These are phyloP conservation scores for Myriangium duriaei DNA, from an alignment of 2,329 filamentous ascomycete species.

Conservation along the genomic window DNA sequence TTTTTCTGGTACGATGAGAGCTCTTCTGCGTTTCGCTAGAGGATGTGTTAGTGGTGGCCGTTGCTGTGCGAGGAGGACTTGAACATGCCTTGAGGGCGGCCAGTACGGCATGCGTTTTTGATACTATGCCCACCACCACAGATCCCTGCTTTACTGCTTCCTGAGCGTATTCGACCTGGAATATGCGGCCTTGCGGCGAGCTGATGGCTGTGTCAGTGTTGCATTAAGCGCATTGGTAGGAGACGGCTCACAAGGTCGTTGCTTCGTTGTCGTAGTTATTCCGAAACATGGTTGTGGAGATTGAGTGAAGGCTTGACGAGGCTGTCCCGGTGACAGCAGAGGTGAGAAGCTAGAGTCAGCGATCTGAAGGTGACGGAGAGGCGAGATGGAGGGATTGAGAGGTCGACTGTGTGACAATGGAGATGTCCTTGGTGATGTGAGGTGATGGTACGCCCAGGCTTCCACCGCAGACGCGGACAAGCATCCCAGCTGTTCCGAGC, in stretches of 20 bases:
- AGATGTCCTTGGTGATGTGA: conserved; percentile 3
- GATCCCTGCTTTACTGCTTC: conserved; percentile 99
- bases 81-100: conserved; percentile 79
- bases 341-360: neutral
- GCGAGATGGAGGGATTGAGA: neutral
- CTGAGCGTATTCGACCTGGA: conserved; percentile 97
- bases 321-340: conserved; percentile 8
- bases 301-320: conserved; percentile 5
- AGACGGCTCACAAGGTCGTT: conserved; percentile 76
- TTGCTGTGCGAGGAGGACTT: neutral
- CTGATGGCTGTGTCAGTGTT: conserved; percentile 34
- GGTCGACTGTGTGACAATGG: too few relatives aligned
- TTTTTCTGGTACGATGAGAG: conserved; percentile 99
- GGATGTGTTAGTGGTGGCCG: conserved; percentile 7
- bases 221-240: conserved; percentile 8
- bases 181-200: conserved; percentile 97
- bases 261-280: conserved; percentile 99
- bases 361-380: conserved; percentile 1
- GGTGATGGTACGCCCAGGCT: conserved; percentile 4
- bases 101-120: conserved; percentile 94
- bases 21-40: conserved; percentile 92
- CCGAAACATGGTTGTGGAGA: conserved; percentile 67
- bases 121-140: conserved; percentile 90
- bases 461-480: conserved; percentile 9
- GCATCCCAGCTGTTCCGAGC: conserved; percentile 1